Conservation (phyloP, 2,329 filamentous ascomycete genomes). For the Alternaria arbusti region DNA sequence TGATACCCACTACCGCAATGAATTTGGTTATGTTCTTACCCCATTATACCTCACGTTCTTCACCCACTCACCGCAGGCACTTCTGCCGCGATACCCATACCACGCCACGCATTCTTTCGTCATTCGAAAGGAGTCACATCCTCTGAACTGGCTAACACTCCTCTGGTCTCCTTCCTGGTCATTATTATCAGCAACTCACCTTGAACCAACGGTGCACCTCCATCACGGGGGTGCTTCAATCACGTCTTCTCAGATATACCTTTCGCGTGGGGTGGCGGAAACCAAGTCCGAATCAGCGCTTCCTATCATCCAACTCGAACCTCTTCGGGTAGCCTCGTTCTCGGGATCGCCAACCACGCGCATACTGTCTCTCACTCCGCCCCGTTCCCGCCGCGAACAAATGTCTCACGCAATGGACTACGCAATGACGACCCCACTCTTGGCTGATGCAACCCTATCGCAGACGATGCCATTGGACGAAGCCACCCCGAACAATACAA, state of each 20-base stretch:
- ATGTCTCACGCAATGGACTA: slow-evolving; percentile 16
- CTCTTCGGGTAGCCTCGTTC: slow-evolving; percentile 20
- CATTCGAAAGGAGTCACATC: neutral
- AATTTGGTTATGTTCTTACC: neutral
- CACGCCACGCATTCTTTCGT: neutral
- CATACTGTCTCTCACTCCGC: slow-evolving; percentile 19
- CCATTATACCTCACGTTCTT: neutral
- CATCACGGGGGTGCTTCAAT: slow-evolving; percentile 34
- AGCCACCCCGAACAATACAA: neutral
- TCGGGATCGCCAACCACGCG: slow-evolving; percentile 23
- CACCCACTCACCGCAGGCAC: neutral
- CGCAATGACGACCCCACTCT: neutral
- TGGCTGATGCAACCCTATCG: neutral
- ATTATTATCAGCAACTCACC: neutral
- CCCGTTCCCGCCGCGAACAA: neutral
- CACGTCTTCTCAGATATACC: slow-evolving; percentile 57
- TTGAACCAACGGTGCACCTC: neutral
- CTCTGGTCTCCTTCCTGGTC: neutral
- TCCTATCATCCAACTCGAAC: slow-evolving; percentile 19
- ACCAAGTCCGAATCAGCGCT: slow-evolving; percentile 38
- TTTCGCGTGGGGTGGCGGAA: slow-evolving; percentile 54
- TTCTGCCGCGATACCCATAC: neutral
- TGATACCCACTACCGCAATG: slow-evolving; percentile 16
- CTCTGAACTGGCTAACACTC: neutral
- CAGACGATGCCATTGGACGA: neutral